Conservation (phyloP, 176 grass and related monocot genomes). For the Poa pratensis region DNA sequence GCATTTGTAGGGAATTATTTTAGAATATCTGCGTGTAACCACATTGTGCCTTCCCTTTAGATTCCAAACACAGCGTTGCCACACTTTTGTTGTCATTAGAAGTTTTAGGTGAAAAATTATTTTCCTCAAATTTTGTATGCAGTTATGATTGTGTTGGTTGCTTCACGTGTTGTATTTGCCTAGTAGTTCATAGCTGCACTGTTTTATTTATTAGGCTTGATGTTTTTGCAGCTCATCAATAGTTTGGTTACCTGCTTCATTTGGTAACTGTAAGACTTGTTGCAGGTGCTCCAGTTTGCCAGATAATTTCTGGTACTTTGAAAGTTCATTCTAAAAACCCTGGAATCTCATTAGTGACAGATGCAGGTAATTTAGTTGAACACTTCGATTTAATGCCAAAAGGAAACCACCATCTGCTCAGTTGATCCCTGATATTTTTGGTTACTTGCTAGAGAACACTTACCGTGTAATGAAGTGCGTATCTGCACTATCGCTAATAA, state of each 20-base stretch:
- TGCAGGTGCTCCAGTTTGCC: background rate
- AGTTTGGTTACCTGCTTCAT: conserved; percentile 3
- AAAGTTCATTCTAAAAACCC: background rate
- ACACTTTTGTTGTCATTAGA: background rate
- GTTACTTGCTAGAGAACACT: background rate
- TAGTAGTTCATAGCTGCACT: background rate
- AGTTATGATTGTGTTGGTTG: background rate
- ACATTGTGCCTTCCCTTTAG: background rate
- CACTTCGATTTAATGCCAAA: background rate
- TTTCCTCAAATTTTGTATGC: background rate
- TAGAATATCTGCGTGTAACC: background rate
- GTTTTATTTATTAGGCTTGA: background rate
- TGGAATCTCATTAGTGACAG: background rate
- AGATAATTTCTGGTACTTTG: background rate
- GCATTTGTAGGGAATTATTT: background rate
- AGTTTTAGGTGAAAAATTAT: background rate
- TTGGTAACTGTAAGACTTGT: background rate
- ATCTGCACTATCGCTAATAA: background rate
- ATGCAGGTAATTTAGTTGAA: conserved; percentile 5
- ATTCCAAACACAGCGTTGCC: background rate
- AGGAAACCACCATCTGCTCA: background rate
- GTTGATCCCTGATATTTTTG: background rate
- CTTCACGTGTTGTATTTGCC: background rate
- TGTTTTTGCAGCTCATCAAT: background rate
- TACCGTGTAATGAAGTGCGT: background rate